Evolutionary conservation across 2,329 filamentous ascomycete genomes (phyloP).

Genomic region (Clonostachys byssicola): DNA sequence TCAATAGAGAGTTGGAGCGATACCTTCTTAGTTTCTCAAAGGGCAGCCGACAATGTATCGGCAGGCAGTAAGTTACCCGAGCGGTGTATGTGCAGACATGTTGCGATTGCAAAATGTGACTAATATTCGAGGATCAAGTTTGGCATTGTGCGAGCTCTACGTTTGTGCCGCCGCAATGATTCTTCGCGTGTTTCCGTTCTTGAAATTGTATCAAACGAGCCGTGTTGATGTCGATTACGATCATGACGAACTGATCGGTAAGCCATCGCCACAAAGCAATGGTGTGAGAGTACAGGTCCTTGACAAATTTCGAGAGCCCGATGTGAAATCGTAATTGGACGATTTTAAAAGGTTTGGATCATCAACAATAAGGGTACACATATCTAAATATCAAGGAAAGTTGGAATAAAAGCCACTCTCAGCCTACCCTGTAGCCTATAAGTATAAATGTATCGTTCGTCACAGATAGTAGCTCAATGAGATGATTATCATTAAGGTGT

Average conservation of each 20-base stretch:
- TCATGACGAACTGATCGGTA: conserved; percentile 7
- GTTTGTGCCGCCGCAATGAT: conserved; percentile 11
- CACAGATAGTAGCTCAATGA: too few relatives aligned
- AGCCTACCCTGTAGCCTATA: too few relatives aligned
- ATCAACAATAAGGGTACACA: too few relatives aligned
- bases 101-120: neutral
- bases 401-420: too few relatives aligned
- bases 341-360: too few relatives aligned
- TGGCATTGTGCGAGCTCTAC: conserved; percentile 13
- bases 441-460: too few relatives aligned
- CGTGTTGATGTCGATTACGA: conserved; percentile 18
- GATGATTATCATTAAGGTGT: too few relatives aligned
- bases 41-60: conserved; percentile 28
- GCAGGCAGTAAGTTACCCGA: conserved; percentile 8
- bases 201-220: conserved; percentile 17
- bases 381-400: too few relatives aligned
- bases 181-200: conserved; percentile 13
- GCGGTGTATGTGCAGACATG: neutral
- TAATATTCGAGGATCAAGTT: conserved; percentile 8
- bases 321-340: too few relatives aligned
- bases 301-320: too few relatives aligned
- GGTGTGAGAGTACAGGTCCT: too few relatives aligned
- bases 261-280: too few relatives aligned
- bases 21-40: conserved; percentile 29
- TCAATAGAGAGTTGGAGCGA: conserved; percentile 15